These are phyloP conservation scores for Lycium barbarum DNA, from an alignment of 257 asterid genomes.

Conservation along the genomic window DNA sequence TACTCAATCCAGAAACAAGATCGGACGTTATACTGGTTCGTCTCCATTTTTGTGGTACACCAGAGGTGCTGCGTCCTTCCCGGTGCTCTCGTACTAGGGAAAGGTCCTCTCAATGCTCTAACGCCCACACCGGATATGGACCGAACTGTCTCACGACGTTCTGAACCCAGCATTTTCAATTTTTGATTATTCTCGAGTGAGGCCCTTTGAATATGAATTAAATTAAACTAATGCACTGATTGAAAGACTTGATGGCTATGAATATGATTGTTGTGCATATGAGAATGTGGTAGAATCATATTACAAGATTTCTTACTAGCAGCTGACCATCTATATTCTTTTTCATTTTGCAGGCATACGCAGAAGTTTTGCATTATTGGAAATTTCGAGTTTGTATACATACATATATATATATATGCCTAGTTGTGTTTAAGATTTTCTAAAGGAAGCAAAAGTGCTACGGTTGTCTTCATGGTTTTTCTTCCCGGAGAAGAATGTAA, in stretches of 20 bases:
- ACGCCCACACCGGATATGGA: no score
- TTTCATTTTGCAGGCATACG: constrained; percentile 11
- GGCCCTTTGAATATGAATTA: not conserved
- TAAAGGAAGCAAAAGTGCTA: not conserved
- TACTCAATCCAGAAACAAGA: no score
- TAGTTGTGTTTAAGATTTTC: constrained; percentile 43
- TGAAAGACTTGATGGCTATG: constrained; percentile 2
- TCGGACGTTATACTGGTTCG: no score
- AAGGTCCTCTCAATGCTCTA: no score
- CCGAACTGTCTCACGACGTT: no score
- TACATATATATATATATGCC: not conserved
- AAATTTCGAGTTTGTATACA: not conserved
- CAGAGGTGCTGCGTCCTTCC: no score
- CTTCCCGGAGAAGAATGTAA: not conserved
- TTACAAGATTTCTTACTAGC: not conserved
- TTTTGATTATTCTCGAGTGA: not conserved
- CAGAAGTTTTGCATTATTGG: not conserved
- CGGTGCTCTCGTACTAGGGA: no score
- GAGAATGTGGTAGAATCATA: not conserved
- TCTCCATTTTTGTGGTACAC: no score
- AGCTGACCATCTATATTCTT: not conserved
- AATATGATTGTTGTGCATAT: not conserved
- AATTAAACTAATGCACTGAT: not conserved
- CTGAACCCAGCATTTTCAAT: not conserved
- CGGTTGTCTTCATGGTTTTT: not conserved